These are phyloP conservation scores for Apiospora kogelbergensis DNA, from an alignment of 2,329 filamentous ascomycete genomes.

Conservation along the genomic window DNA sequence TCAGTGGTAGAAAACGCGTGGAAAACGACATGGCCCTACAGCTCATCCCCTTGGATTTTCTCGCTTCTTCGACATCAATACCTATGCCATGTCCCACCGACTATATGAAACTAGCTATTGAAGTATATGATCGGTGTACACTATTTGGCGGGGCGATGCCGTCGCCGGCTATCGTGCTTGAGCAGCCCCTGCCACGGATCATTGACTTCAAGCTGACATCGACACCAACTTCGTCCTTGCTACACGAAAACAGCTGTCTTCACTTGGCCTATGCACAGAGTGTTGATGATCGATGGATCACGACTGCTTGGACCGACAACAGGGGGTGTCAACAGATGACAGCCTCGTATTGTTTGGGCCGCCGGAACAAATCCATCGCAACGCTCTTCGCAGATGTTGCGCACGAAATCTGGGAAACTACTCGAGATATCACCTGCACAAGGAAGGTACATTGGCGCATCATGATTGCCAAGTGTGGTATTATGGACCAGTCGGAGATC, in stretches of 20 bases:
- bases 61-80: slow-evolving; percentile 63
- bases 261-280: slow-evolving; percentile 79
- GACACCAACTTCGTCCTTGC: slow-evolving; percentile 68
- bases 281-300: slow-evolving; percentile 75
- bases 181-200: slow-evolving; percentile 65
- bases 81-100: slow-evolving; percentile 62
- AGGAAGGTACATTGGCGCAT: slow-evolving; percentile 77
- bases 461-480: slow-evolving; percentile 69
- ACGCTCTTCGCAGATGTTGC: slow-evolving; percentile 63
- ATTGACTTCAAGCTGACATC: slow-evolving; percentile 74
- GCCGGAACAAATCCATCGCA: slow-evolving; percentile 53
- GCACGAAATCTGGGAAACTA: slow-evolving; percentile 76
- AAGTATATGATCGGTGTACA: slow-evolving; percentile 76
- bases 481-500: slow-evolving; percentile 66
- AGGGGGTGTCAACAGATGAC: slow-evolving; percentile 71
- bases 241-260: slow-evolving; percentile 77
- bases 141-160: slow-evolving; percentile 56
- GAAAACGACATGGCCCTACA: slow-evolving; percentile 74
- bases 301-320: slow-evolving; percentile 79
- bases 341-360: slow-evolving; percentile 69
- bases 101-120: slow-evolving; percentile 64
- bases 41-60: slow-evolving; percentile 66
- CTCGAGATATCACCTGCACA: slow-evolving; percentile 67
- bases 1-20: slow-evolving; percentile 46
- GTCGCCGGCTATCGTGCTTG: slow-evolving; percentile 71